Evolutionary conservation across 495 filamentous ascomycete species (phyloP), one percentile per base, ranked within the genome.

Genomic region (Filosporella fistucella): DNA sequence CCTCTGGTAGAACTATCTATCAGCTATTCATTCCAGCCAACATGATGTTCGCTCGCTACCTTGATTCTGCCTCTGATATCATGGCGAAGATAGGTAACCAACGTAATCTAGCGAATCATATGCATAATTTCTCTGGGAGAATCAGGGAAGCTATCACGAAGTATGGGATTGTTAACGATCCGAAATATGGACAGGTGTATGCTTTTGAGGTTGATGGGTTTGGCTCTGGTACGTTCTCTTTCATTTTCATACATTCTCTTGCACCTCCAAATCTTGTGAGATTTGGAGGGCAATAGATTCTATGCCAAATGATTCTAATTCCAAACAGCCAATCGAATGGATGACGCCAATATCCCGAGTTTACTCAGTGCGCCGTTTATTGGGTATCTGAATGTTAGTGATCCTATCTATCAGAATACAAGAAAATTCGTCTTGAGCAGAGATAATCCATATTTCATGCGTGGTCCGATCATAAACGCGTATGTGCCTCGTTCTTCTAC

Each of bases 1-100:
- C 10, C n/a, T 25, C 10, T 20, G n/a, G 9, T 22, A 58, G 56
- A 20, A 55, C 56, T 1, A 74, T 77, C 40, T 81, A 67, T 46
- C 77, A 81, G 57, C 68, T 80, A 14, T 66, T 82, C 49, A 71
- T 86, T 24, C 82, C 82, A 1, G 71, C 75, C 3, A 86, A 85
- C 47, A 85, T 85, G 82, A 82, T 84, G 75, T 84, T 85, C 55
- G 68, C 75, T 13, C 57, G 68, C 22, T 79, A 76, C 28, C 67
- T 84, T 1, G 66, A 61, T 3, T 59, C 58, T 0, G 66, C 69
- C 10, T 66, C 72, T 0, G 34, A 58, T 9, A 82, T 86, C 50
- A 72, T 78, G 64, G 53, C 50, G 3, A 47, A 52, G 1, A 62
- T 80, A 33, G 65, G 68, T 38, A 60, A 44, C 5, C 55, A 59